Base-by-base conservation (phyloP, 345 rosid genomes). In the Aegle marmelos region DNA sequence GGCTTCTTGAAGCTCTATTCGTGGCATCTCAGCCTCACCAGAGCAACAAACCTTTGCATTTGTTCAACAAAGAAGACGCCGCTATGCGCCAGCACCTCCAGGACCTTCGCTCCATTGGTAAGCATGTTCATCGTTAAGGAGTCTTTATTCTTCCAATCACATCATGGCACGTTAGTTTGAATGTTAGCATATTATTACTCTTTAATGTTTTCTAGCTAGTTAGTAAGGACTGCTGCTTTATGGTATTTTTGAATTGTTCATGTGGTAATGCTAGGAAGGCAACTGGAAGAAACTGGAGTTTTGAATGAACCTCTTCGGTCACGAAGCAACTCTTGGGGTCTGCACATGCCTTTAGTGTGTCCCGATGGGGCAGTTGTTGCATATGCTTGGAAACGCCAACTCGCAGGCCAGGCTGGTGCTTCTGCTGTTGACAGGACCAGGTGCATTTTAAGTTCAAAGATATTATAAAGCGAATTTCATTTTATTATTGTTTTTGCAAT, bases 371-470 rank as follows among this genome's bases (percentile, higher is more conserved):
- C 97, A 0, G 98, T 94, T 1, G 99, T 96, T 9, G 99, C 97
- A 0, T 96, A 96, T 81, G 98, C 99, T 64, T 94, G 99, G 98
- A 96, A 96, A 76, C 89, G 99, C 10, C 99, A 96, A 73, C 93
- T 96, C 9, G 98, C 99, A n/a, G 98, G 99, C 22, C 99, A 96
- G 85, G 99, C 98, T 66, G 99, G 99, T 83, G 98, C 99, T 4
- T 93, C 99, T 80, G 97, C 99, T 39, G 99, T 96, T 37, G 99
- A 96, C 78, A 87, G 98, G 83, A 90, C 98, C 64, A 92, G 99
- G 98, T 92, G 78, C 24, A 19, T 50, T 62, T 61, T 30, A 1
- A 5, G 41, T 27, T 28, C 19, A 7, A 63, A 21, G 61, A 25
- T 57, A 74, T 45, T 45, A 1, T 36, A 48, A 30, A 6, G 33